A percentile compares a stretch with the other conserved stretches of the same genome.
phyloP scores from a whole-genome alignment of 2,329 filamentous ascomycete species.

The Sporothrix humicola region DNA sequence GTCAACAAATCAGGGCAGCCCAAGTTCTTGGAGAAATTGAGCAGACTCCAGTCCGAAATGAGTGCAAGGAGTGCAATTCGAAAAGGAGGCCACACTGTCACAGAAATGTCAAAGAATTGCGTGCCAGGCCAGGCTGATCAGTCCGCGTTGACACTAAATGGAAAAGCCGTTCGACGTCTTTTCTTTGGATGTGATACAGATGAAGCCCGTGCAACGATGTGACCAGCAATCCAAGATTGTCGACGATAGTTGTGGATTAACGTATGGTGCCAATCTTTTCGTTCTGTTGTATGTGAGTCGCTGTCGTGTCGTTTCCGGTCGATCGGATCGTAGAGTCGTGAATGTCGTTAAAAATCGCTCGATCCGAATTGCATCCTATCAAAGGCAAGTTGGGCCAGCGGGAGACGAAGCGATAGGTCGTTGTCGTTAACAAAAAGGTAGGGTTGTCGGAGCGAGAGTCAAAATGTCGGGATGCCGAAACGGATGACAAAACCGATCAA shows the following conservation, averaged over 20 bases:
- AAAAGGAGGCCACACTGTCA: too few relatives aligned
- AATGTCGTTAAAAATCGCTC: background rate
- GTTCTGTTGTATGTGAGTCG: too few relatives aligned
- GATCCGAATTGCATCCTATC: constrained; percentile 5
- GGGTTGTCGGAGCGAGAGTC: background rate
- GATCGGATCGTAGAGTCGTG: constrained; percentile 1
- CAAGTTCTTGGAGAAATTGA: background rate
- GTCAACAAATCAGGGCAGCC: background rate
- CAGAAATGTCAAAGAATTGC: too few relatives aligned
- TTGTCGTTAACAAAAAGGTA: background rate
- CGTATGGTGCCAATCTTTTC: too few relatives aligned
- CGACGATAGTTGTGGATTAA: too few relatives aligned
- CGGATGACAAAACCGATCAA: constrained; percentile 2
- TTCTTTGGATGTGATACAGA: too few relatives aligned
- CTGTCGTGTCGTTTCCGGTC: background rate
- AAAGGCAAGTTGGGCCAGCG: background rate
- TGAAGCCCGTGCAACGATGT: too few relatives aligned
- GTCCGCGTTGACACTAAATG: too few relatives aligned
- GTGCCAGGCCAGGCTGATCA: too few relatives aligned
- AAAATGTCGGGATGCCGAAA: constrained; percentile 1
- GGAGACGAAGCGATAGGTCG: background rate
- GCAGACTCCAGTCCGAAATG: background rate
- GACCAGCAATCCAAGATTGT: too few relatives aligned
- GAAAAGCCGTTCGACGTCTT: too few relatives aligned
- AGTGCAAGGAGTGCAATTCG: background rate